Conservation (phyloP, 768 basidiomycete genomes). For the Lactifluus pinguis region DNA sequence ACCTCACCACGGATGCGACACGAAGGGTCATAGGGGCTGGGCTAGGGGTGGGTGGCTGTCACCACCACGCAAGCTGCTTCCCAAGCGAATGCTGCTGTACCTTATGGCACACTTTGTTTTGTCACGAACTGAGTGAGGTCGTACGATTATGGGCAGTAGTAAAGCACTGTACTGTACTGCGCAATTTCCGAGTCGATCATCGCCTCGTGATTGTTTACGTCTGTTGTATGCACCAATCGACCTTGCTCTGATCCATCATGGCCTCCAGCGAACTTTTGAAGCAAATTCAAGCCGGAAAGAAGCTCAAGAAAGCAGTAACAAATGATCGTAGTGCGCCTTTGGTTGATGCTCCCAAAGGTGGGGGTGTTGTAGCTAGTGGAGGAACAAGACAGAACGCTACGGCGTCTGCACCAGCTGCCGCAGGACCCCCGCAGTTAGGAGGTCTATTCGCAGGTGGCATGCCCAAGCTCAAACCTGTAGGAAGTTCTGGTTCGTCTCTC, state of each 20-base stretch:
- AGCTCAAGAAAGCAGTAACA: slow-evolving; percentile 73
- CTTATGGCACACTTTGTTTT: neutral
- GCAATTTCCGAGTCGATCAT: neutral
- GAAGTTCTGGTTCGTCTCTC: slow-evolving; percentile 24
- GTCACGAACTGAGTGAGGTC: neutral
- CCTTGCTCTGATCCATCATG: slow-evolving; percentile 33
- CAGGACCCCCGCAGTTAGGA: slow-evolving; percentile 72
- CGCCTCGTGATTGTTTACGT: neutral
- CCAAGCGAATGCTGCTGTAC: neutral
- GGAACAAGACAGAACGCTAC: slow-evolving; percentile 31
- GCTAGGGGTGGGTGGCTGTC: neutral
- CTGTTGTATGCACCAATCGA: neutral
- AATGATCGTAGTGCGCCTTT: slow-evolving; percentile 70
- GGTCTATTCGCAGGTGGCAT: slow-evolving; percentile 86
- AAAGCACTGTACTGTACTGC: neutral
- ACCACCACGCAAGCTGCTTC: neutral
- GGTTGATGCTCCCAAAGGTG: slow-evolving; percentile 39
- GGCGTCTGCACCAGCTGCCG: slow-evolving; percentile 21
- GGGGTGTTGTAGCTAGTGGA: slow-evolving; percentile 27
- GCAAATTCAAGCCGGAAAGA: slow-evolving; percentile 77
- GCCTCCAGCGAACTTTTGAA: slow-evolving; percentile 67
- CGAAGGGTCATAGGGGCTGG: neutral
- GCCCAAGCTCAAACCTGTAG: slow-evolving; percentile 83
- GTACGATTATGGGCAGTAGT: neutral
- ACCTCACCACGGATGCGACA: neutral